Percentiles rank a stretch among this genome's conserved stretches.
Conservation (phyloP, 106 monocot genomes). For the Triglochin maritima region DNA sequence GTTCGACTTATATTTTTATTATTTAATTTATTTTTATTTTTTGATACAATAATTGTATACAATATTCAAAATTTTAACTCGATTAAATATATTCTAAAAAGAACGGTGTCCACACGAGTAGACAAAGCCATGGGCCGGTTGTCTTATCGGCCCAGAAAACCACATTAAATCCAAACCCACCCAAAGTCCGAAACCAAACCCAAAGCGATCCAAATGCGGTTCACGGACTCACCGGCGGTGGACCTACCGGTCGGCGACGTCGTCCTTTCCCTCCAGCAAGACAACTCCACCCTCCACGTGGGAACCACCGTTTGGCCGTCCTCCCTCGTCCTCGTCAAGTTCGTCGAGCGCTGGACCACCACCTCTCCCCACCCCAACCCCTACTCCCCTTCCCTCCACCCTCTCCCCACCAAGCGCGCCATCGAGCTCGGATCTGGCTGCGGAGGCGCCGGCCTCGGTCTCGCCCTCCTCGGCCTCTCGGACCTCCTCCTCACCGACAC, state of each 20-base stretch:
- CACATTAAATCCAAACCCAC: too few relatives aligned
- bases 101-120: too few relatives aligned
- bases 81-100: too few relatives aligned
- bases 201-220: slow-evolving; percentile 35
- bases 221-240: slow-evolving; percentile 81
- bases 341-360: slow-evolving; percentile 50
- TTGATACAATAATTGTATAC: too few relatives aligned
- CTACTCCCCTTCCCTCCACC: slow-evolving; percentile 29
- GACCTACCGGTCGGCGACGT: slow-evolving; percentile 52
- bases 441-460: slow-evolving; percentile 70
- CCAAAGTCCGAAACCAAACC: background rate
- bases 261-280: slow-evolving; percentile 64
- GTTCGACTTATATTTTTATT: too few relatives aligned
- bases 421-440: slow-evolving; percentile 88
- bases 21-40: too few relatives aligned
- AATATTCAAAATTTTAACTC: too few relatives aligned
- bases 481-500: slow-evolving; percentile 83
- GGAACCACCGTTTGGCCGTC: slow-evolving; percentile 96
- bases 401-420: slow-evolving; percentile 54
- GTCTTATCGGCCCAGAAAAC: too few relatives aligned
- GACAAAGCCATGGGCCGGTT: too few relatives aligned
- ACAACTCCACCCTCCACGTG: slow-evolving; percentile 85
- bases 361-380: slow-evolving; percentile 25
- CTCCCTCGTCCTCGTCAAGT: slow-evolving; percentile 97
- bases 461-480: slow-evolving; percentile 55